Percentiles rank a stretch among this genome's conserved stretches.
Evolutionary conservation across 495 filamentous ascomycete species (phyloP).

Genomic region (Neurospora cerealis): DNA sequence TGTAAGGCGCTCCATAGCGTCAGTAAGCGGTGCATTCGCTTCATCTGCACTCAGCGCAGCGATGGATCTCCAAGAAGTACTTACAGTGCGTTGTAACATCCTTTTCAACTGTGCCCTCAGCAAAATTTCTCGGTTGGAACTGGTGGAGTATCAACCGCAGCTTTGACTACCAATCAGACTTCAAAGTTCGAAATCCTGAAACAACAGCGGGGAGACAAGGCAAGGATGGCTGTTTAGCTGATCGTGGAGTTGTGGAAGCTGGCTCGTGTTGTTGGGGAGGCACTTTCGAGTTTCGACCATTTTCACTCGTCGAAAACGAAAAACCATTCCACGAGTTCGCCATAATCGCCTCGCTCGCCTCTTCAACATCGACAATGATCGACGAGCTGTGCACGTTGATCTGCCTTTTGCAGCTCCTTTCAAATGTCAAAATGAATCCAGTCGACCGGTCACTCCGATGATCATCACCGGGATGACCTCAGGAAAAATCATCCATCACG

Average conservation of each 20-base stretch:
- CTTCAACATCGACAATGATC: background rate
- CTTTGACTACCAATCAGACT: background rate
- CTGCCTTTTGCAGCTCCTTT: background rate
- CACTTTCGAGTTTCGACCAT: background rate
- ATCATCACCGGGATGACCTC: background rate
- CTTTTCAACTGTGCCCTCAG: background rate
- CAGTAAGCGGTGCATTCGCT: background rate
- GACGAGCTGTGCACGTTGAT: background rate
- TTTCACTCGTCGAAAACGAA: background rate
- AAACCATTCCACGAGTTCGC: background rate
- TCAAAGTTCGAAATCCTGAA: background rate
- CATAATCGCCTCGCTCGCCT: background rate
- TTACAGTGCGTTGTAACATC: background rate
- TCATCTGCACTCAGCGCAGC: background rate
- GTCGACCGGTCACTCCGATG: background rate
- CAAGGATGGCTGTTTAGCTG: background rate
- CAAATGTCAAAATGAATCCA: background rate
- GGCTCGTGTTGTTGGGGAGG: background rate
- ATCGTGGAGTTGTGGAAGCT: background rate
- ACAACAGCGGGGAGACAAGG: background rate
- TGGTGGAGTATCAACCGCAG: background rate
- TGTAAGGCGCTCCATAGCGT: too few relatives aligned
- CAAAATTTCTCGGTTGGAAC: background rate
- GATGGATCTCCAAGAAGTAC: background rate
- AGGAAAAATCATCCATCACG: background rate